A percentile compares a stretch with the other conserved stretches of the same genome.
phyloP scores from a whole-genome alignment of 768 basidiomycete genomes.

The Baorangia bicolor region DNA sequence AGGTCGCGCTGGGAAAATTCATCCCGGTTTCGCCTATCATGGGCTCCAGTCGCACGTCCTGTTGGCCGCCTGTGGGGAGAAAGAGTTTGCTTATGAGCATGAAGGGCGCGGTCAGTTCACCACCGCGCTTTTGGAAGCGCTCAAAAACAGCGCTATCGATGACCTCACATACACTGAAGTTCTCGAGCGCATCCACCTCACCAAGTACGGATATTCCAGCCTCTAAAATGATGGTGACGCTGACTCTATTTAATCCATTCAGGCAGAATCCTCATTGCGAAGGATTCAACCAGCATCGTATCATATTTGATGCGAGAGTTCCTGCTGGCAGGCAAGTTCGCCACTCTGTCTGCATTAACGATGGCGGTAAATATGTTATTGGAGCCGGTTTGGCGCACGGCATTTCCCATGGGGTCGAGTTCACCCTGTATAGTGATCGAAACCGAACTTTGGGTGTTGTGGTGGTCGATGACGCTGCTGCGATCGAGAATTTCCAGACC shows the following conservation, averaged over 20 bases:
- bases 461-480: constrained; percentile 7
- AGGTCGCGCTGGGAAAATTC: constrained; percentile 8
- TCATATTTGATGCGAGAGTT: constrained; percentile 24
- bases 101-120: constrained; percentile 28
- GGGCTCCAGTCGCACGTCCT: constrained; percentile 41
- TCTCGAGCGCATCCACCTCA: constrained; percentile 16
- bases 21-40: constrained; percentile 23
- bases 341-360: not conserved
- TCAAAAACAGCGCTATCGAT: constrained; percentile 6
- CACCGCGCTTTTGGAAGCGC: constrained; percentile 16
- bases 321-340: constrained; percentile 8
- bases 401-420: constrained; percentile 12
- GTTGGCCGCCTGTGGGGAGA: constrained; percentile 41
- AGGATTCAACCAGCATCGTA: constrained; percentile 22
- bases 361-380: constrained; percentile 15
- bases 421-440: constrained; percentile 19
- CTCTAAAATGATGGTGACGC: not conserved
- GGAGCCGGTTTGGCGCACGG: constrained; percentile 29
- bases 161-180: constrained; percentile 27
- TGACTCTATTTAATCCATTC: not conserved
- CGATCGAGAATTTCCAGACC: constrained; percentile 16
- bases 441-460: not conserved
- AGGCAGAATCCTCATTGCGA: constrained; percentile 33
- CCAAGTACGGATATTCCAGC: constrained; percentile 1
- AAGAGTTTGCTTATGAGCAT: constrained; percentile 33